Evolutionary conservation across 2,329 filamentous ascomycete genomes (phyloP).

Genomic region (Exophiala alcalophila): DNA sequence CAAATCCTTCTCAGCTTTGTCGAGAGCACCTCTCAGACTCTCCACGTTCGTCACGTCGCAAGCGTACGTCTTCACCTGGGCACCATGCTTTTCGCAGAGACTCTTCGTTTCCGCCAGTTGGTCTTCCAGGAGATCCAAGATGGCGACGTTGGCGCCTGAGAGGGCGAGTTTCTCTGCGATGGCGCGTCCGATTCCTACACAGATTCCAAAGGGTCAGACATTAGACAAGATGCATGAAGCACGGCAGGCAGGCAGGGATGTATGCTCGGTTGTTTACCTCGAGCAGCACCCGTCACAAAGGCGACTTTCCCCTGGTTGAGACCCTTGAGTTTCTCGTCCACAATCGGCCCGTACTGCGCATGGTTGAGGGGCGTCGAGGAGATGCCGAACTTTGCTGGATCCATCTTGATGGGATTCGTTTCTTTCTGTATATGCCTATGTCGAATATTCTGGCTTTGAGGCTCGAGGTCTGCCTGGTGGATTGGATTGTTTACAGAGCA

Average conservation of each 20-base stretch:
- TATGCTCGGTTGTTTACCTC: conserved; percentile 14
- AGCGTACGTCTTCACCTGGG: conserved; percentile 22
- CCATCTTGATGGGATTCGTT: no score
- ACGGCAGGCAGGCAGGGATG: neutral
- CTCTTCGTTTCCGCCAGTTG: conserved; percentile 18
- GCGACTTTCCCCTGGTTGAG: conserved; percentile 27
- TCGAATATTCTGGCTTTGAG: no score
- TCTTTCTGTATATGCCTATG: no score
- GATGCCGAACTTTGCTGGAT: conserved; percentile 18
- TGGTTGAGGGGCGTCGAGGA: conserved; percentile 21
- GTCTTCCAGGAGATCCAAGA: conserved; percentile 30
- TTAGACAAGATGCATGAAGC: neutral
- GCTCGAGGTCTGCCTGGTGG: no score
- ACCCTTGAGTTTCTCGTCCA: conserved; percentile 15
- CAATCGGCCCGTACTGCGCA: conserved; percentile 20
- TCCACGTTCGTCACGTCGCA: conserved; percentile 32
- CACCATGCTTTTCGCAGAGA: conserved; percentile 16
- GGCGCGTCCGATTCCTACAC: conserved; percentile 32
- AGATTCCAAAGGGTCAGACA: neutral
- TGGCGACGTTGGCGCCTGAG: conserved; percentile 28
- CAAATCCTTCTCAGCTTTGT: conserved; percentile 9
- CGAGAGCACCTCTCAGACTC: conserved; percentile 19
- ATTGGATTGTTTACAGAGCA: no score
- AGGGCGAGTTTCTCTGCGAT: conserved; percentile 30
- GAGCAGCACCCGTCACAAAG: conserved; percentile 32